Evolutionary conservation across 768 basidiomycete species (phyloP).

Genomic region (Naganishia antarctica): DNA sequence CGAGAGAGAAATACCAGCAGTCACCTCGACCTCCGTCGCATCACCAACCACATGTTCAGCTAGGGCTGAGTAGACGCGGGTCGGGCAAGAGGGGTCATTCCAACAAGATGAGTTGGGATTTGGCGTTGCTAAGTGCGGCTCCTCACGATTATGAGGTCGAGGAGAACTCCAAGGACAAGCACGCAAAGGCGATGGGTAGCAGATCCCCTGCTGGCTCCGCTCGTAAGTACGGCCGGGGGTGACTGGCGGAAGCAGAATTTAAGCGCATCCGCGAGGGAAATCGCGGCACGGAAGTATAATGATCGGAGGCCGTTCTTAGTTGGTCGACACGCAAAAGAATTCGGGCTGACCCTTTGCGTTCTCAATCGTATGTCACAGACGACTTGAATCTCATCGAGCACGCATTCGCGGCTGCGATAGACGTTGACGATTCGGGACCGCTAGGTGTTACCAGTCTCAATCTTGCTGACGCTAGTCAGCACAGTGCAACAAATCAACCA

Average conservation of each 20-base stretch:
- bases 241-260: no score
- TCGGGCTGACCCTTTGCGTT: not conserved
- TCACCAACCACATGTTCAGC: not conserved
- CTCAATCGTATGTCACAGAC: constrained; percentile 1
- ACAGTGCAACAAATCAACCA: no score
- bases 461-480: not conserved
- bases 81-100: not conserved
- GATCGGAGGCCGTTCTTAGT: no score
- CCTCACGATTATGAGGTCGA: not conserved
- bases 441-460: not conserved
- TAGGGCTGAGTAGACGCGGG: not conserved
- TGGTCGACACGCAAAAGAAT: not conserved
- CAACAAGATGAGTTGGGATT: constrained; percentile 14
- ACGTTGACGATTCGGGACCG: not conserved
- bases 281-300: no score
- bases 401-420: not conserved
- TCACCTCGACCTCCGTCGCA: not conserved
- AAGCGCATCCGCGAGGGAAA: no score
- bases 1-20: no score
- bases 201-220: not conserved
- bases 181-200: not conserved
- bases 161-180: not conserved
- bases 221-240: not conserved
- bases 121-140: constrained; percentile 10
- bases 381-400: constrained; percentile 7